phyloP scores from a whole-genome alignment of 2,329 filamentous ascomycete species.

The Calonectria hawksworthii region DNA sequence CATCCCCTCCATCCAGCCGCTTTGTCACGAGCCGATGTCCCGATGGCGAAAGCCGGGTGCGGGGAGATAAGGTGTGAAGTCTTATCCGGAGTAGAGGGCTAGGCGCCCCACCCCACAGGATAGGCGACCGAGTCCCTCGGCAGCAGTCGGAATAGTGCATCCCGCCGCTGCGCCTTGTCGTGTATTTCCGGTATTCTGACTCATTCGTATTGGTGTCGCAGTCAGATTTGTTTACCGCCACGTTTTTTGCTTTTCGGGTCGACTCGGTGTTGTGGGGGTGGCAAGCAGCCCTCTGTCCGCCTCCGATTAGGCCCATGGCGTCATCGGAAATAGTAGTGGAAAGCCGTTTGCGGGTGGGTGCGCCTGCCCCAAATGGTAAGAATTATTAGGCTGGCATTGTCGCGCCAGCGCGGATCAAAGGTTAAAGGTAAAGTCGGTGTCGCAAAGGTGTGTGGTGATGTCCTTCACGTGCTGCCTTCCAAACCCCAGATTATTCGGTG shows the following conservation, averaged over 20 bases:
- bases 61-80: not conserved
- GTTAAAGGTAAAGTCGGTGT: not conserved
- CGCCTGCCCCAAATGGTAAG: conserved; percentile 7
- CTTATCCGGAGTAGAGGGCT: conserved; percentile 26
- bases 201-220: conserved; percentile 20
- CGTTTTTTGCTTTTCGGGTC: conserved; percentile 7
- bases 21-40: conserved; percentile 16
- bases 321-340: conserved; percentile 6
- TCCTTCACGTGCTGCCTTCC: conserved; percentile 1
- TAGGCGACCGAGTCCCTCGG: conserved; percentile 31
- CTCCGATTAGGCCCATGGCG: conserved; percentile 4
- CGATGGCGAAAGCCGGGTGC: conserved; percentile 20
- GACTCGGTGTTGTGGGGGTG: conserved; percentile 21
- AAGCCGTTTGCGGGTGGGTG: conserved; percentile 11
- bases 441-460: not conserved
- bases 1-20: conserved; percentile 18
- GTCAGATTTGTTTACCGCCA: conserved; percentile 18
- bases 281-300: conserved; percentile 1
- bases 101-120: conserved; percentile 32
- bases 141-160: conserved; percentile 35
- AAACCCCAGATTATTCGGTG: conserved; percentile 9
- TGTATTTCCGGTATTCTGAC: conserved; percentile 18
- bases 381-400: conserved; percentile 20
- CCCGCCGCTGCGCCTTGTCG: conserved; percentile 21
- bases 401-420: conserved; percentile 25